phyloP scores from a whole-genome alignment of 2,329 filamentous ascomycete genomes.

The Trichoderma oligosporum region DNA sequence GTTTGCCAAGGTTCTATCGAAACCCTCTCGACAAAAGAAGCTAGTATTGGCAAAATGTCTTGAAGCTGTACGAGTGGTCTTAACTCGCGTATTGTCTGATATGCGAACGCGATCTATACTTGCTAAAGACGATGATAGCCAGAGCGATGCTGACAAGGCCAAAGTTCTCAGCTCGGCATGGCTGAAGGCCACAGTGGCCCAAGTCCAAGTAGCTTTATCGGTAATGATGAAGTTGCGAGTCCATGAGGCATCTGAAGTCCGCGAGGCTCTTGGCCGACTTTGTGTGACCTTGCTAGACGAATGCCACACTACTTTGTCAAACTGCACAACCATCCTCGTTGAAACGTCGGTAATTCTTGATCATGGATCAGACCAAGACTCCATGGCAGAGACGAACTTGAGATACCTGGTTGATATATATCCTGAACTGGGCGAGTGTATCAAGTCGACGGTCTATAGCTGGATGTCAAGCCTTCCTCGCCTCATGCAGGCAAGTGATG shows the following conservation, averaged over 20 bases:
- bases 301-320: conserved; percentile 68
- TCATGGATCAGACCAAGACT: conserved; percentile 43
- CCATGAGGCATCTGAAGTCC: conserved; percentile 67
- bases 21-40: conserved; percentile 55
- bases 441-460: conserved; percentile 69
- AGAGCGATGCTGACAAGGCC: conserved; percentile 24
- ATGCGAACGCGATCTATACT: conserved; percentile 49
- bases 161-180: conserved; percentile 54
- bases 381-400: conserved; percentile 48
- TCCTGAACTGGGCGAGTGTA: conserved; percentile 55
- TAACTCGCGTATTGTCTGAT: conserved; percentile 56
- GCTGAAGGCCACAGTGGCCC: conserved; percentile 73
- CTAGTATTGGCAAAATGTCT: conserved; percentile 62
- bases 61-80: conserved; percentile 51
- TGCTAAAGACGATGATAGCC: conserved; percentile 27
- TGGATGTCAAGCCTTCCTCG: conserved; percentile 80
- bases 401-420: conserved; percentile 61
- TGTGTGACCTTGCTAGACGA: conserved; percentile 75
- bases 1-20: conserved; percentile 70
- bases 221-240: conserved; percentile 71
- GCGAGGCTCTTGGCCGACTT: conserved; percentile 61
- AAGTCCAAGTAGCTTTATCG: conserved; percentile 78
- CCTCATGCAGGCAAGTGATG: conserved; percentile 79
- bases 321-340: conserved; percentile 67
- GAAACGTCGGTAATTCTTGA: conserved; percentile 76